Conservation (phyloP, 1,284 basidiomycete genomes). For the Mycena citricolor region DNA sequence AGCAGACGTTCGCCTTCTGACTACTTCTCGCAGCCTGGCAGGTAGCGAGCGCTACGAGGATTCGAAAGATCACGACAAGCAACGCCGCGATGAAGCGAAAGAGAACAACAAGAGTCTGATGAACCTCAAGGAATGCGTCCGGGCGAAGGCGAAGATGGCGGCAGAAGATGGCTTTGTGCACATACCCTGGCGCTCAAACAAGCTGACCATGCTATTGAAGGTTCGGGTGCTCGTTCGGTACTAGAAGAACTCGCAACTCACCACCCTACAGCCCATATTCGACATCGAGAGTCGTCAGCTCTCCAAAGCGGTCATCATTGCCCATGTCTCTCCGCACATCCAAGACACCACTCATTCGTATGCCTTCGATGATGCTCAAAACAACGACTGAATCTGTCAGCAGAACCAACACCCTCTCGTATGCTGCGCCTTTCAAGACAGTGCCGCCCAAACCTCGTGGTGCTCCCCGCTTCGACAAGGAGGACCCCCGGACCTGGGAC, state of each 20-base stretch:
- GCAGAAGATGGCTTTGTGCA: slow-evolving; percentile 37
- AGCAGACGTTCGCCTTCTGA: neutral
- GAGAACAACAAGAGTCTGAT: slow-evolving; percentile 39
- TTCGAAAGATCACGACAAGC: slow-evolving; percentile 34
- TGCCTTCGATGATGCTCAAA: neutral
- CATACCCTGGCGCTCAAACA: slow-evolving; percentile 35
- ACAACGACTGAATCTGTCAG: too few species aligned
- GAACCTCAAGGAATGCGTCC: slow-evolving; percentile 39
- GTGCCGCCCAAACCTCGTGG: slow-evolving; percentile 29
- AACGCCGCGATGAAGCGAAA: slow-evolving; percentile 34
- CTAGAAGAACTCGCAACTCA: too few species aligned
- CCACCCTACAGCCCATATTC: slow-evolving; percentile 33
- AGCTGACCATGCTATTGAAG: slow-evolving; percentile 37
- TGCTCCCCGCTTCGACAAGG: slow-evolving; percentile 30
- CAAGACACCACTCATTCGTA: slow-evolving; percentile 32
- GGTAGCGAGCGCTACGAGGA: slow-evolving; percentile 37
- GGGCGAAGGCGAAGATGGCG: slow-evolving; percentile 35
- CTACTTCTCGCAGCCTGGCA: slow-evolving; percentile 27
- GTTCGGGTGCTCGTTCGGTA: slow-evolving; percentile 14
- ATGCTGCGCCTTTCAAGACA: slow-evolving; percentile 35
- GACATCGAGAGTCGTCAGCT: slow-evolving; percentile 34
- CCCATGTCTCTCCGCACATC: slow-evolving; percentile 38
- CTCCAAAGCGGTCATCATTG: slow-evolving; percentile 34
- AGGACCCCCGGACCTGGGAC: slow-evolving; percentile 35
- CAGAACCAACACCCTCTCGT: slow-evolving; percentile 34